Percentiles rank a stretch among this genome's conserved stretches.
phyloP scores from a whole-genome alignment of 108 stramenopile species.

The Nitzschia inconspicua region DNA sequence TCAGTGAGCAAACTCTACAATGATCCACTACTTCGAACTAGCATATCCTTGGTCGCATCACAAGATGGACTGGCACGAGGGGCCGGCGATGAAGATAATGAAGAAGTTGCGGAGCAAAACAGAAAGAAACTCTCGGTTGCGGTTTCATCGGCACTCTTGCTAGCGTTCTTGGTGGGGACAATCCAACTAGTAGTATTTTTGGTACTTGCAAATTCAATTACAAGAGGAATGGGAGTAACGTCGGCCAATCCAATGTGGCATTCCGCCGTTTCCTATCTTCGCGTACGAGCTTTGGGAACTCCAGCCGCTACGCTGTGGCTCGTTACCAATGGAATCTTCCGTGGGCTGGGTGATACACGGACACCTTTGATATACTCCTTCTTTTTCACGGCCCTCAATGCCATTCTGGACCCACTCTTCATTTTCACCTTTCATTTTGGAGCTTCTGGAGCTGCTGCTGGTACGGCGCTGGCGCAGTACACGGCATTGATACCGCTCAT shows the following conservation, averaged over 20 bases:
- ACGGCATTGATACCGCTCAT: conserved; percentile 76
- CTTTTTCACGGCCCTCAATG: conserved; percentile 77
- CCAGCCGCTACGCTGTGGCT: conserved; percentile 90
- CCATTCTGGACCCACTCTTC: conserved; percentile 82
- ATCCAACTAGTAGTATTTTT: conserved; percentile 79
- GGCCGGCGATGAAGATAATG: conserved; percentile 6
- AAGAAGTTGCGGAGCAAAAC: conserved; percentile 1
- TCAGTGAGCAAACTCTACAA: conserved; percentile 88
- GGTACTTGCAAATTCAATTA: conserved; percentile 50
- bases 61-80: conserved; percentile 64
- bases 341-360: conserved; percentile 89
- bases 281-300: conserved; percentile 77
- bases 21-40: conserved; percentile 87
- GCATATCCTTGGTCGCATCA: conserved; percentile 85
- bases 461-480: conserved; percentile 87
- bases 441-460: conserved; percentile 88
- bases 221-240: conserved; percentile 73
- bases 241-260: conserved; percentile 66
- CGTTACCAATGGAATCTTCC: conserved; percentile 90
- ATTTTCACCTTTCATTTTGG: conserved; percentile 82
- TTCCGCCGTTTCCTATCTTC: conserved; percentile 81
- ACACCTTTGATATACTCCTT: conserved; percentile 85
- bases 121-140: conserved; percentile 60
- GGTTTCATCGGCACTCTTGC: conserved; percentile 80
- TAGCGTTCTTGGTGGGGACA: conserved; percentile 75